These are phyloP conservation scores for Paspalum notatum DNA, from an alignment of 176 grass and related monocot genomes.

Conservation along the genomic window DNA sequence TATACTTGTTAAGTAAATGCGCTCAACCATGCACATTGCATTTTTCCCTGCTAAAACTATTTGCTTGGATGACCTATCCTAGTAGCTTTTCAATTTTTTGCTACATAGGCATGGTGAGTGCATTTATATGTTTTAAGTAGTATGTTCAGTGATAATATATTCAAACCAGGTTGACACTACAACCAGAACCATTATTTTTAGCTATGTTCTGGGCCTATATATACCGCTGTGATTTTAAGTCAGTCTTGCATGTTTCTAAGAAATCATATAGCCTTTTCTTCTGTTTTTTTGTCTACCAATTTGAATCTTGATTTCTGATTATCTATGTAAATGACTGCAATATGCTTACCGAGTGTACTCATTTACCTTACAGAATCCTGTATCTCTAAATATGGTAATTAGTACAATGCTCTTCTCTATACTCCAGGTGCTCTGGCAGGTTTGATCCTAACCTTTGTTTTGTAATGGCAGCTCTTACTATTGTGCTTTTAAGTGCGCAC, in stretches of 20 bases:
- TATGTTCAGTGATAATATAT: not conserved
- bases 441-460: conserved; percentile 42
- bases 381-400: conserved; percentile 80
- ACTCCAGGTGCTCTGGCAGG: conserved; percentile 96
- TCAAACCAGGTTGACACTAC: not conserved
- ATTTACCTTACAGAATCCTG: conserved; percentile 62
- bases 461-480: not conserved
- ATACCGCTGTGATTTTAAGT: not conserved
- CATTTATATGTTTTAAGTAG: not conserved
- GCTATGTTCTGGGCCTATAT: not conserved
- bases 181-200: not conserved
- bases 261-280: not conserved
- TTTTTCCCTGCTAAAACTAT: conserved; percentile 9
- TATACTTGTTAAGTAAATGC: not conserved
- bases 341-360: conserved; percentile 27
- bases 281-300: conserved; percentile 31
- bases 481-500: not conserved
- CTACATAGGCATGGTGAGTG: not conserved
- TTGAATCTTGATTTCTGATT: not conserved
- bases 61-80: not conserved
- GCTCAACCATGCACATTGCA: not conserved
- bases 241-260: conserved; percentile 5
- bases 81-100: not conserved
- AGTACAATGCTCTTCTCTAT: conserved; percentile 92
- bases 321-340: not conserved